phyloP scores from a whole-genome alignment of 192 early-diverging fungal genomes.

The Linderina pennispora region DNA sequence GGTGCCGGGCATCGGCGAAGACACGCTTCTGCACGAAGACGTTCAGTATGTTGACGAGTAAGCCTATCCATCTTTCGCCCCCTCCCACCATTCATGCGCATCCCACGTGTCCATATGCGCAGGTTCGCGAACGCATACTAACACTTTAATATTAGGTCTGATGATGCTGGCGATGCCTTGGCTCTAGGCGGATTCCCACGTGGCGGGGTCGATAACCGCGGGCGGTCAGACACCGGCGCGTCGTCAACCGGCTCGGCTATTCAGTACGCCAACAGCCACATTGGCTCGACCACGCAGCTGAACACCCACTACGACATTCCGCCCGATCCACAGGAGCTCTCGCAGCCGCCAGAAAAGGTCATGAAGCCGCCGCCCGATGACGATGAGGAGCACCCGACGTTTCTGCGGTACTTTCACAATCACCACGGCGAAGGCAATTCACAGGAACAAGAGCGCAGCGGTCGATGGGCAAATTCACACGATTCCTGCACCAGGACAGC shows the following conservation, averaged over 20 bases:
- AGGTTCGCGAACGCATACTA: no score
- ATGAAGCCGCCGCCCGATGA: background rate
- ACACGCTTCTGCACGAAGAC: slow-evolving; percentile 34
- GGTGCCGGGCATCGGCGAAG: slow-evolving; percentile 36
- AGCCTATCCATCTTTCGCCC: slow-evolving; percentile 6
- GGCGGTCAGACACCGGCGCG: background rate
- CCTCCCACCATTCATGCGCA: no score
- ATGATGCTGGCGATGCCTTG: no score
- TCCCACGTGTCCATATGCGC: no score
- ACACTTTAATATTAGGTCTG: no score
- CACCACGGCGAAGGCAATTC: background rate
- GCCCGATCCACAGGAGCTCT: no score
- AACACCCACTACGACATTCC: background rate
- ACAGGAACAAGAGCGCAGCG: background rate
- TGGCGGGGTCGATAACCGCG: background rate
- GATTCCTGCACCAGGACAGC: background rate
- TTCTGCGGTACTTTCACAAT: background rate
- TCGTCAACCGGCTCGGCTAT: background rate
- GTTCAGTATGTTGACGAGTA: slow-evolving; percentile 50
- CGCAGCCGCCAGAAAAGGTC: background rate
- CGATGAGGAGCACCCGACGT: background rate
- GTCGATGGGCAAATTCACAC: no score
- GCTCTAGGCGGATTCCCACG: no score
- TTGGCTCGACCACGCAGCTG: background rate
- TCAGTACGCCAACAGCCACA: background rate